Evolutionary conservation across 129 eudicot species (phyloP).

Genomic region (Saussurea involucrata): DNA sequence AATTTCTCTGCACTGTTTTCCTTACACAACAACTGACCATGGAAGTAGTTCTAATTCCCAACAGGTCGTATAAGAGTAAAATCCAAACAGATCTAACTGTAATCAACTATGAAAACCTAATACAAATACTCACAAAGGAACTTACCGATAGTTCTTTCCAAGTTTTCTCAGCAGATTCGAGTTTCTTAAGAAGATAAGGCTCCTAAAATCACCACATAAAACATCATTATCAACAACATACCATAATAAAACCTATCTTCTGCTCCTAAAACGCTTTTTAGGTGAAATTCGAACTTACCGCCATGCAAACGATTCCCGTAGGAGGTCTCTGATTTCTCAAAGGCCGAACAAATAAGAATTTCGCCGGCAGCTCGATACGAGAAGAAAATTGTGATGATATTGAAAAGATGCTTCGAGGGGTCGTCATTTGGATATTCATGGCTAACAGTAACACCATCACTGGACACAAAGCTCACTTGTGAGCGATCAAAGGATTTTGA

Average conservation of each 20-base stretch:
- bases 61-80: background rate
- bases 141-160: conserved; percentile 93
- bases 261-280: background rate
- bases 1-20: background rate
- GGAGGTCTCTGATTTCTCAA: conserved; percentile 14
- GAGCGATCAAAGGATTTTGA: conserved; percentile 8
- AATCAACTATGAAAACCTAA: background rate
- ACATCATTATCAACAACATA: background rate
- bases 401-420: conserved; percentile 36
- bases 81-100: background rate
- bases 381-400: conserved; percentile 38
- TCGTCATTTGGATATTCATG: conserved; percentile 45
- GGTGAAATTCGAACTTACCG: conserved; percentile 42
- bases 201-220: conserved; percentile 48
- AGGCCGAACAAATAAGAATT: conserved; percentile 14
- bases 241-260: background rate
- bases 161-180: conserved; percentile 96
- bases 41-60: background rate
- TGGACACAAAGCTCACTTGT: background rate
- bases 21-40: background rate
- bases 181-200: conserved; percentile 78
- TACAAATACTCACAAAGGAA: background rate
- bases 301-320: conserved; percentile 63
- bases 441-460: conserved; percentile 17
- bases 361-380: conserved; percentile 16